Base-by-base conservation (phyloP, 768 basidiomycete genomes). In the Leucosporidium scottii region DNA sequence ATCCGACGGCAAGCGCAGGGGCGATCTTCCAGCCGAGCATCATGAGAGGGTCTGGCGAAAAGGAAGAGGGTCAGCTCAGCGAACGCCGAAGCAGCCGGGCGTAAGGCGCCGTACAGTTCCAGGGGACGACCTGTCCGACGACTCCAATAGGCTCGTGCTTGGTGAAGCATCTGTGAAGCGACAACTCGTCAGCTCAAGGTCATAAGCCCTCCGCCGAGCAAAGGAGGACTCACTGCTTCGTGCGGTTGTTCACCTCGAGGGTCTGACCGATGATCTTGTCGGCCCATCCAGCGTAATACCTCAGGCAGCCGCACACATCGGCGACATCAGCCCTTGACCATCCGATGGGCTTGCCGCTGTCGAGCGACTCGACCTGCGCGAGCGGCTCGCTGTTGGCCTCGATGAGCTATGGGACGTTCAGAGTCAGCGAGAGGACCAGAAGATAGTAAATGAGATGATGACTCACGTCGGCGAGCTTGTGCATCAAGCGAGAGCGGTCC, bases 191-290 rank as follows among this genome's bases (percentile, higher is more conserved):
- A 78, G 70, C 74, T 70, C 90, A 86, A 48, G 89, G 82, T 77
- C 13, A 17, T 44, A 8, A 6, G 15, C 7, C 10, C 39, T 15
- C 39, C 39, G 39, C 39, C 39, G 39, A 44, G 15, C 39, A 44
- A 28, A 25, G 25, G 36, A 15, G 7, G 31, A 59, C 59, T n/a
- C 25, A 59, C 59, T 59, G 59, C 59, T 59, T 59, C 44, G 25
- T 48, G 18, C 31, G 28, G 44, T 59, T 59, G 59, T 47, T 59
- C 9, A 59, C 39, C 59, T 91, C 90, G 69, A 92, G 84, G 44
- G 84, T 85, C 86, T 93, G 86, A 25, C 94, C 93, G 47, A 83
- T 80, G 60, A 94, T 87, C 80, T 96, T 97, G 81, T 98, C 93
- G 49, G 71, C 74, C 48, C 57, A 56, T 2, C 93, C 93, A 55